Conservation (phyloP, 768 basidiomycete species). For the Termitomyces sp. region DNA sequence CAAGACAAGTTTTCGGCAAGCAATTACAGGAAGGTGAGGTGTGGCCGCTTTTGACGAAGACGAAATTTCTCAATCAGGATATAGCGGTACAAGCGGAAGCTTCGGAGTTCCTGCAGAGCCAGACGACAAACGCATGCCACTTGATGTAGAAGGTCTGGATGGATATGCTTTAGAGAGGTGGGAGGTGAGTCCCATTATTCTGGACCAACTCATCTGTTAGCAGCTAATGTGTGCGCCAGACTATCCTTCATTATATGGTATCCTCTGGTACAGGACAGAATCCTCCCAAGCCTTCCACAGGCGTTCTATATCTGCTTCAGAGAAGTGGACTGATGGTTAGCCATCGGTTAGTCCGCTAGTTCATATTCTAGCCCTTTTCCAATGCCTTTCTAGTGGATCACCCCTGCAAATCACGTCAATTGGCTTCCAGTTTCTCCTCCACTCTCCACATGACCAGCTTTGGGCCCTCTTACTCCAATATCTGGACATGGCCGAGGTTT, state of each 20-base stretch:
- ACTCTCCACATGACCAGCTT: constrained; percentile 89
- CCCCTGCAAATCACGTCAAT: constrained; percentile 81
- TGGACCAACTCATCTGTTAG: background rate
- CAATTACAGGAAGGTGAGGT: constrained; percentile 81
- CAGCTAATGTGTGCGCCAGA: constrained; percentile 41
- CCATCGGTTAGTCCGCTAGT: constrained; percentile 42
- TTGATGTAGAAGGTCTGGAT: constrained; percentile 61
- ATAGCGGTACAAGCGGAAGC: constrained; percentile 69
- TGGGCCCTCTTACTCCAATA: constrained; percentile 95
- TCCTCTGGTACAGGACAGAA: constrained; percentile 80
- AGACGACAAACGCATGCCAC: constrained; percentile 53
- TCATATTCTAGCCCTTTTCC: constrained; percentile 5
- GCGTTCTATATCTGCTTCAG: constrained; percentile 78
- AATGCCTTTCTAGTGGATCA: constrained; percentile 35
- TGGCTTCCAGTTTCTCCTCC: constrained; percentile 95
- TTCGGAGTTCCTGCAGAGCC: constrained; percentile 76
- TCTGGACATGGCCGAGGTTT: constrained; percentile 77
- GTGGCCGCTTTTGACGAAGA: background rate
- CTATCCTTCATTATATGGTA: constrained; percentile 97
- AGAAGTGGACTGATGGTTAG: constrained; percentile 83
- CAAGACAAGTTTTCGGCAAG: constrained; percentile 74
- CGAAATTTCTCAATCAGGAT: background rate
- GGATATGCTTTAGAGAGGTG: constrained; percentile 81
- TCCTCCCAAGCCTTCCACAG: constrained; percentile 71
- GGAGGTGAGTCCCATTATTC: constrained; percentile 54